Evolutionary conservation across 495 filamentous ascomycete species (phyloP).

Genomic region (Trichoderma orchidacearum): DNA sequence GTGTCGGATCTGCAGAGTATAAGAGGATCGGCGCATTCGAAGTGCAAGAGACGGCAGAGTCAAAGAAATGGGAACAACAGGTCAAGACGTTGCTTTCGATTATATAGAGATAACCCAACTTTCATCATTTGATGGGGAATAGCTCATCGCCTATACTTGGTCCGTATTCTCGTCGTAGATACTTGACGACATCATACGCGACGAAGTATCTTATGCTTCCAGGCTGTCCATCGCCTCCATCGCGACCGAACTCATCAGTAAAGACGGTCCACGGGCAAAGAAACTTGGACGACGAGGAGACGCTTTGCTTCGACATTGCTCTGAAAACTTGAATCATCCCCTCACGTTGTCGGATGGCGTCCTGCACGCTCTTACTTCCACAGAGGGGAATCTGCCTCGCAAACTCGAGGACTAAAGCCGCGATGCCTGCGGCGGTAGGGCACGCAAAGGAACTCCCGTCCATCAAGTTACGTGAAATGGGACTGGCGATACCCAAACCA

Average conservation of each 20-base stretch:
- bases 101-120: too few relatives aligned
- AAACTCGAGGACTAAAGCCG: background rate
- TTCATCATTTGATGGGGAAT: too few relatives aligned
- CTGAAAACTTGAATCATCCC: background rate
- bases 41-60: too few relatives aligned
- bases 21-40: too few relatives aligned
- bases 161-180: background rate
- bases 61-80: too few relatives aligned
- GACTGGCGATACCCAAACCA: background rate
- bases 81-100: too few relatives aligned
- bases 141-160: background rate
- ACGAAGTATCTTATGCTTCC: background rate
- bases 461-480: background rate
- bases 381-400: background rate
- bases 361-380: background rate
- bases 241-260: background rate
- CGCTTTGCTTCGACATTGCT: background rate
- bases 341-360: background rate
- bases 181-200: background rate
- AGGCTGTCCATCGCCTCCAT: background rate
- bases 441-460: background rate
- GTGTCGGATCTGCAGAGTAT: too few relatives aligned
- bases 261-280: background rate
- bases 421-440: background rate
- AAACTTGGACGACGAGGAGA: background rate